These are phyloP conservation scores for Claviceps monticola DNA, from an alignment of 2,329 filamentous ascomycete species.

Conservation along the genomic window DNA sequence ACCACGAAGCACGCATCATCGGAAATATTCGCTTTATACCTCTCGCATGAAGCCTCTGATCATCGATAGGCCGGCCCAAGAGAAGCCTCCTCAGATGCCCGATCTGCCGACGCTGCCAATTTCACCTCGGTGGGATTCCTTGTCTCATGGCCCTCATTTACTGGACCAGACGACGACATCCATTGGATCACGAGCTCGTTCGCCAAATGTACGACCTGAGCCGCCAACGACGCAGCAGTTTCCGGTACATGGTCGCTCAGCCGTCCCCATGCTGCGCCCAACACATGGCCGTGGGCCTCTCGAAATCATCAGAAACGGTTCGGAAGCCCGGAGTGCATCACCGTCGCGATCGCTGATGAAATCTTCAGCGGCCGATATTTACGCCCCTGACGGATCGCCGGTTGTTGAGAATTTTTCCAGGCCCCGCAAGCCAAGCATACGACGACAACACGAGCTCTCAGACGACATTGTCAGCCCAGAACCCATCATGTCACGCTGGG, in stretches of 20 bases:
- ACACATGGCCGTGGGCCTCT: slow-evolving; percentile 7
- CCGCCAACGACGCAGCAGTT: not conserved
- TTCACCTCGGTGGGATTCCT: slow-evolving; percentile 32
- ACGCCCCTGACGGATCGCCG: slow-evolving; percentile 21
- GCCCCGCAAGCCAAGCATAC: slow-evolving; percentile 40
- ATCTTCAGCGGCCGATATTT: slow-evolving; percentile 20
- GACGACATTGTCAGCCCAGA: slow-evolving; percentile 13
- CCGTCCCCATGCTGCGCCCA: slow-evolving; percentile 5
- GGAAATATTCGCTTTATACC: slow-evolving; percentile 12
- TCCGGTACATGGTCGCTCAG: not conserved
- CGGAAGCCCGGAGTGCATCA: slow-evolving; percentile 15
- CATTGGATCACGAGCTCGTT: not conserved
- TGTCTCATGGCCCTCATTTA: slow-evolving; percentile 16
- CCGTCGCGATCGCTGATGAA: slow-evolving; percentile 18
- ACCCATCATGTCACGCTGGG: slow-evolving; percentile 14
- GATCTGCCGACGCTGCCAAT: slow-evolving; percentile 22
- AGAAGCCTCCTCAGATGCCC: slow-evolving; percentile 8
- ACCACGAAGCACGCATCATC: slow-evolving; percentile 8
- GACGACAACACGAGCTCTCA: slow-evolving; percentile 23
- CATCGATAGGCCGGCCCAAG: slow-evolving; percentile 1
- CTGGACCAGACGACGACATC: slow-evolving; percentile 7
- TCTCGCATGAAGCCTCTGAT: slow-evolving; percentile 10
- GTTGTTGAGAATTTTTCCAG: slow-evolving; percentile 45
- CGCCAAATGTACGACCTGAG: slow-evolving; percentile 3
- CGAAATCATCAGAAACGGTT: not conserved